Evolutionary conservation across 2,329 filamentous ascomycete genomes (phyloP), one percentile per base, ranked within the genome.

Genomic region (Pseudogymnoascus sp.): DNA sequence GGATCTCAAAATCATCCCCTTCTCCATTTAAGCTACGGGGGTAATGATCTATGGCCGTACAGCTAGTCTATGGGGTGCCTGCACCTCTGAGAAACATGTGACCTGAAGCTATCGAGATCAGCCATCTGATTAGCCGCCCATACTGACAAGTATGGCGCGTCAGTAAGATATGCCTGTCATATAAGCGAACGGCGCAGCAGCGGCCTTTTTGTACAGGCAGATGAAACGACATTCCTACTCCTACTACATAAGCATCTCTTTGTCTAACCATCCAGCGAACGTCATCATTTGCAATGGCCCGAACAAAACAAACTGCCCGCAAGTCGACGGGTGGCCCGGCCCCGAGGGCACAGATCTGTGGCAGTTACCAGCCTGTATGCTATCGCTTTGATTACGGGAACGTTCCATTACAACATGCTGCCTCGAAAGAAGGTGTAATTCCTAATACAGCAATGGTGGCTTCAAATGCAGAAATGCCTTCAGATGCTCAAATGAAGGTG

Each of bases 401-500:
- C 19, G 19, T 46, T 24, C 41, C 41, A 46, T 22, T 46, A 14
- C 19, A 24, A 11, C 11, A 24, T 24, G 41, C 14, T 46, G 41
- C 7, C 11, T 46, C 41, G 5, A 16, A 46, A 24, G 41, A 46
- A 12, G 19, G 11, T 46, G 14, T 46, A 24, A 22, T 46, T 46
- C 19, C 41, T 14, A 19, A 24, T 46, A 46, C 12, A 14, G 10
- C 11, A 46, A 46, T 14, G 19, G 26, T 14, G 19, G 26, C 7
- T 60, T 24, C 22, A 60, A 24, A 60, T 43, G 35, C 24, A 60
- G 31, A 24, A 38, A 35, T 19, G 26, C 5, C 26, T 43, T 63
- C 61, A 24, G 19, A 26, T 8, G 61, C 61, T 63, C 61, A 63
- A 63, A 63, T 24, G 14, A 19, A 53, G 22, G 61, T 63, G 19